A percentile compares a stretch with the other conserved stretches of the same genome.
phyloP scores from a whole-genome alignment of 2,329 filamentous ascomycete genomes.

The Fusarium lateritium region DNA sequence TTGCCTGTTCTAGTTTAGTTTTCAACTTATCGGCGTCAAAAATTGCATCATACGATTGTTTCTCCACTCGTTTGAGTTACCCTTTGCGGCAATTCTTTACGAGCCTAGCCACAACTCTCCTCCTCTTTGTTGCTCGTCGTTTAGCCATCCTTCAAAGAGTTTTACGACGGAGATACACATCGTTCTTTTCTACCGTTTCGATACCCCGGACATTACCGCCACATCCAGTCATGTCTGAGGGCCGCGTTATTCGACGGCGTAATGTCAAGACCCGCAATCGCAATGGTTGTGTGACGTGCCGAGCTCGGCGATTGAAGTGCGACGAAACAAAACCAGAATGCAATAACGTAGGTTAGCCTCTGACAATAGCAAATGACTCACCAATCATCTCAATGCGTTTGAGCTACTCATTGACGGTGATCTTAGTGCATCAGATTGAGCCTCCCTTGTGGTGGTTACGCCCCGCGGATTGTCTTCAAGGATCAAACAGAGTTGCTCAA shows the following conservation, averaged over 20 bases:
- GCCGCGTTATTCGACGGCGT: conserved; percentile 9
- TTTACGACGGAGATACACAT: neutral
- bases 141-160: too few relatives aligned
- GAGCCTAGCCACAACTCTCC: neutral
- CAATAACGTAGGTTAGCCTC: conserved; percentile 12
- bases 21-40: neutral
- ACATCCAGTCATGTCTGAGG: conserved; percentile 9
- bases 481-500: conserved; percentile 33
- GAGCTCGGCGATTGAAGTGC: conserved; percentile 30
- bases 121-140: too few relatives aligned
- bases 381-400: neutral
- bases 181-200: conserved; percentile 10
- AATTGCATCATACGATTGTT: neutral
- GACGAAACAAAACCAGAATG: conserved; percentile 32
- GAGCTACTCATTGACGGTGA: neutral
- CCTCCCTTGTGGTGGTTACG: conserved; percentile 33
- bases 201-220: neutral
- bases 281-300: conserved; percentile 30
- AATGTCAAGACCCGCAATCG: conserved; percentile 33
- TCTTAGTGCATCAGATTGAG: conserved; percentile 18
- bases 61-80: conserved; percentile 2
- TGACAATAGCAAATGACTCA: neutral
- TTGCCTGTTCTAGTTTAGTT: neutral
- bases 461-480: conserved; percentile 30
- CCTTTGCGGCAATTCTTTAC: neutral